These are phyloP conservation scores for Yamadazyma spencermartinsiae DNA, from an alignment of 1,139 yeast species.

Conservation along the genomic window DNA sequence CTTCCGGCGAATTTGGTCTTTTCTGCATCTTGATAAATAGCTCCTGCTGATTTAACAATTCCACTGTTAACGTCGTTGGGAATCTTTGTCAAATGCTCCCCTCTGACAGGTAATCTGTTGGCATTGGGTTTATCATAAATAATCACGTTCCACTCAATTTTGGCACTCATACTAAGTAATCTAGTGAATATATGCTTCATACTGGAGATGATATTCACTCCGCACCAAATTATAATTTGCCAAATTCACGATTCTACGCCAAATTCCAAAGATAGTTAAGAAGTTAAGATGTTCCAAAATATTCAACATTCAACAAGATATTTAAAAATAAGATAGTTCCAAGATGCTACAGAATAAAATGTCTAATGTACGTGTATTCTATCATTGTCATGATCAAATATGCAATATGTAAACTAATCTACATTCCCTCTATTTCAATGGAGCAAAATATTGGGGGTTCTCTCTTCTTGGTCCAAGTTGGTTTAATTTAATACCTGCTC, in stretches of 20 bases:
- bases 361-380: not conserved
- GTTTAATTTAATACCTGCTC: conserved; percentile 48
- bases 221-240: too few relatives aligned
- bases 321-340: too few relatives aligned
- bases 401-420: conserved; percentile 11
- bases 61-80: conserved; percentile 54
- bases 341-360: not conserved
- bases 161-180: conserved; percentile 18
- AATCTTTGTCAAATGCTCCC: conserved; percentile 58
- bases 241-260: not conserved
- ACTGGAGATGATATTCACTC: not conserved
- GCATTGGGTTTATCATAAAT: conserved; percentile 68
- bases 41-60: conserved; percentile 64
- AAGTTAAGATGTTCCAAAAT: too few relatives aligned
- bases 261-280: too few relatives aligned
- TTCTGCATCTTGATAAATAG: conserved; percentile 51
- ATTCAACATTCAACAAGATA: too few relatives aligned
- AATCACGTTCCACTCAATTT: conserved; percentile 65
- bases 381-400: conserved; percentile 5
- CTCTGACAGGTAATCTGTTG: conserved; percentile 57
- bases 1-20: conserved; percentile 71
- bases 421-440: conserved; percentile 18
- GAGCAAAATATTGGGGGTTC: conserved; percentile 43
- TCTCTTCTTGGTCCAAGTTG: conserved; percentile 51
- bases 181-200: conserved; percentile 12